Evolutionary conservation across 352 stramenopile species (phyloP).

Genomic region (Phytophthora tubulina): DNA sequence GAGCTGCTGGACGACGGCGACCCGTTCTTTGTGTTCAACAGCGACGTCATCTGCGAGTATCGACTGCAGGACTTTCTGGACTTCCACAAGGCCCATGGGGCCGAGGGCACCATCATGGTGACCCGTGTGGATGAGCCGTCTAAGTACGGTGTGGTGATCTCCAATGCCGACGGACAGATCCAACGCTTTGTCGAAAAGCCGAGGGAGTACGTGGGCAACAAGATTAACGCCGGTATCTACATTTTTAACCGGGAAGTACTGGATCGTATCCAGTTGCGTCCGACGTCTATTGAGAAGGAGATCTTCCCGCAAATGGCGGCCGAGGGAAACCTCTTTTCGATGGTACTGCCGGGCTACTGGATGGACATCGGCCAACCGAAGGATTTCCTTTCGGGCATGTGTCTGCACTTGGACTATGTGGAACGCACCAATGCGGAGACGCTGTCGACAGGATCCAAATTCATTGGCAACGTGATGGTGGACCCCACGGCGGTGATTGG

Average conservation of each 20-base stretch:
- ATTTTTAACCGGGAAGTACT: constrained; percentile 91
- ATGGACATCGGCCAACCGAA: constrained; percentile 94
- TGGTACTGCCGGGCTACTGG: constrained; percentile 91
- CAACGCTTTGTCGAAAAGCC: constrained; percentile 93
- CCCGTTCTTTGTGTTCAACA: constrained; percentile 94
- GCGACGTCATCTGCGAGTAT: constrained; percentile 91
- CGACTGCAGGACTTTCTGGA: constrained; percentile 77
- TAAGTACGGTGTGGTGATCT: constrained; percentile 92
- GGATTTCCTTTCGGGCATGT: constrained; percentile 91
- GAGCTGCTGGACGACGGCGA: constrained; percentile 88
- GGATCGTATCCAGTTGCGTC: constrained; percentile 86
- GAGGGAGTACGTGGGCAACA: constrained; percentile 90
- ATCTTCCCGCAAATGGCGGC: constrained; percentile 92
- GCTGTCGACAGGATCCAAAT: constrained; percentile 73
- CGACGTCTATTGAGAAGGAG: constrained; percentile 93
- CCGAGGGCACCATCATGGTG: constrained; percentile 86
- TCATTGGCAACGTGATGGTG: constrained; percentile 89
- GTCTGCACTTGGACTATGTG: constrained; percentile 84
- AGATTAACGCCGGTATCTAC: constrained; percentile 93
- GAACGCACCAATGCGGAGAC: constrained; percentile 52
- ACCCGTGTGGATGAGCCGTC: constrained; percentile 90
- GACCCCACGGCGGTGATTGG: constrained; percentile 82
- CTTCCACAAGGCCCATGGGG: constrained; percentile 83
- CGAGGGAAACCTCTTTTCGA: constrained; percentile 87
- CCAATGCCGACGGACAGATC: constrained; percentile 81